Percentiles rank a stretch among this genome's conserved stretches.
Evolutionary conservation across 371 early-diverging fungal genomes (phyloP).

Genomic region (Mucor sp.): DNA sequence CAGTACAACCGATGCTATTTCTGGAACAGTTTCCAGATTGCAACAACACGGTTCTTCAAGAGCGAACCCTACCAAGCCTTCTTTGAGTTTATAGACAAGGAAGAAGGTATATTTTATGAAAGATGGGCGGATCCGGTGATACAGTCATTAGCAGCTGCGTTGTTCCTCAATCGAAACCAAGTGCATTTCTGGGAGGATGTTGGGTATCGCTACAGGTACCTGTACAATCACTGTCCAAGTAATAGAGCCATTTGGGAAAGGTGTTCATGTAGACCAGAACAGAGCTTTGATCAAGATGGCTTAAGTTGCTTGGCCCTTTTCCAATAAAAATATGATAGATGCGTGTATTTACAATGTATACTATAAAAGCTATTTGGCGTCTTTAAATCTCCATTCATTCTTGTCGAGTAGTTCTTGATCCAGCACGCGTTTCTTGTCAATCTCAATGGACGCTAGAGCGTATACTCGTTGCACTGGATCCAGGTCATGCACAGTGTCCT

Average conservation of each 20-base stretch:
- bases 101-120: slow-evolving; percentile 93
- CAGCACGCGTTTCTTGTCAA: slow-evolving; percentile 16
- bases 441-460: slow-evolving; percentile 18
- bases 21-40: slow-evolving; percentile 80
- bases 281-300: slow-evolving; percentile 38
- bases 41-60: slow-evolving; percentile 32
- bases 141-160: slow-evolving; percentile 88
- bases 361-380: neutral
- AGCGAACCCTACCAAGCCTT: slow-evolving; percentile 69
- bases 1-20: slow-evolving; percentile 77
- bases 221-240: slow-evolving; percentile 37
- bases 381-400: slow-evolving; percentile 17
- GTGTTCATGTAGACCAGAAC: slow-evolving; percentile 36
- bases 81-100: slow-evolving; percentile 79
- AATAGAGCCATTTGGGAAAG: slow-evolving; percentile 18
- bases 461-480: slow-evolving; percentile 5
- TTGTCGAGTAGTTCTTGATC: slow-evolving; percentile 19
- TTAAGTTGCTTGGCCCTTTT: slow-evolving; percentile 29
- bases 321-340: neutral
- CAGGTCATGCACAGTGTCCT: slow-evolving; percentile 19
- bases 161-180: slow-evolving; percentile 78
- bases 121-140: slow-evolving; percentile 59
- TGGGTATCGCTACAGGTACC: slow-evolving; percentile 59
- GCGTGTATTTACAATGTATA: neutral
- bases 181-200: slow-evolving; percentile 92